Percentiles rank a stretch among this genome's conserved stretches.
Conservation (phyloP, 1,284 basidiomycete genomes). For the Marasmius oreades region DNA sequence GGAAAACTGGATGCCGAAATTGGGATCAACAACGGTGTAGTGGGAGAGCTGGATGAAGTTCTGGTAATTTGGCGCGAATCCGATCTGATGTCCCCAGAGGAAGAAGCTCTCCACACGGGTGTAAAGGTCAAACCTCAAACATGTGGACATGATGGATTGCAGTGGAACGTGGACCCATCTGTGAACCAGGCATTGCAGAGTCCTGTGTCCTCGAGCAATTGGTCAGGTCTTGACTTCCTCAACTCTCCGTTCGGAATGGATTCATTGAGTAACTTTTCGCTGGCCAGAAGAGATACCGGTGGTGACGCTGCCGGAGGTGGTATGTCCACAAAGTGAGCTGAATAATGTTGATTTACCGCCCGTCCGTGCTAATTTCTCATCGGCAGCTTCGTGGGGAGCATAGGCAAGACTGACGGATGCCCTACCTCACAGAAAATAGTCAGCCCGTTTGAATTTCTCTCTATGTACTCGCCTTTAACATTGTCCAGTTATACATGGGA, state of each 20-base stretch:
- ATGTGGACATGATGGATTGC: conserved; percentile 71
- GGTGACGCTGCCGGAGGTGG: conserved; percentile 49
- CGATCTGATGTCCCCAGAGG: conserved; percentile 54
- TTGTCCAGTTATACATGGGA: conserved; percentile 68
- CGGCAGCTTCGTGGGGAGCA: conserved; percentile 61
- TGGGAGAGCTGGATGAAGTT: conserved; percentile 27
- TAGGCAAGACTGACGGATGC: conserved; percentile 71
- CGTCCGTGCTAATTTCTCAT: conserved; percentile 8
- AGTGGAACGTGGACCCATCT: conserved; percentile 60
- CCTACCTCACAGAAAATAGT: conserved; percentile 73
- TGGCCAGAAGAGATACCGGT: conserved; percentile 39
- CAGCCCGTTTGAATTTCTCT: conserved; percentile 27
- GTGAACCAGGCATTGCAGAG: conserved; percentile 41
- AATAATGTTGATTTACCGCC: conserved; percentile 7
- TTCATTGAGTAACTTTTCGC: conserved; percentile 30
- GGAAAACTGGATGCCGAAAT: conserved; percentile 55
- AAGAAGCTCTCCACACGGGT: conserved; percentile 32
- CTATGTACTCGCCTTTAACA: neutral
- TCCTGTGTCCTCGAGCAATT: neutral
- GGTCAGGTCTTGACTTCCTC: neutral
- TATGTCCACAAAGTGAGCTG: conserved; percentile 51
- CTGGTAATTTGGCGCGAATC: conserved; percentile 74
- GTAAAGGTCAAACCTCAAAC: neutral
- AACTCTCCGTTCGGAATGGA: conserved; percentile 19
- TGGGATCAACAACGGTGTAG: conserved; percentile 29